Base-by-base conservation (phyloP, 1,139 yeast genomes). In the Saccharomycopsis hybrid region DNA sequence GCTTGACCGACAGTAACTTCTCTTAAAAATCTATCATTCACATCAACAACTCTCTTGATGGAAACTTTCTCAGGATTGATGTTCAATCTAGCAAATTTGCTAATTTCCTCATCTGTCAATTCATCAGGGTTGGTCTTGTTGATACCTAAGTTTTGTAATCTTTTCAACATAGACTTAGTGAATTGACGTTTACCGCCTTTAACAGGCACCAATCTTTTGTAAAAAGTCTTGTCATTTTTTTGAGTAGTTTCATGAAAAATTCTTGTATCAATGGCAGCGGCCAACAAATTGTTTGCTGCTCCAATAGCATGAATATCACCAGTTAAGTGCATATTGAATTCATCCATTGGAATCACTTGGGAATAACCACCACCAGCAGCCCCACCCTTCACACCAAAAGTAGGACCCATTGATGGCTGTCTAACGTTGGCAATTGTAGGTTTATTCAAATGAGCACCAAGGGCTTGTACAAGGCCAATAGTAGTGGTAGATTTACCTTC, bases 321-420 rank as follows among this genome's bases (percentile, higher is more conserved):
- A 47, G 92, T 85, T 57, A 85, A 72, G 65, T 85, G 92, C 83
- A 85, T 77, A 68, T 85, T 85, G 69, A 85, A 85, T 64, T 85
- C 92, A 64, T 85, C 94, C 92, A 85, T 85, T 48, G 94, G 94
- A 62, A 85, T 84, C 28, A 84, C 92, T 65, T 85, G 92, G 5
- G 94, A 76, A 62, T 83, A 84, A 49, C 92, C 92, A 63, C 92
- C 94, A 59, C 94, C 94, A 8, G 94, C 92, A 55, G 94, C 94
- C 65, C 92, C 92, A 63, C 94, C 94, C 66, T 85, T 85, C 52
- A 84, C 86, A 65, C 94, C 94, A 61, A 85, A 84, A 7, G 92
- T 85, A 49, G 94, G 94, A 27, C 94, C 94, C 90, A 84, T 83
- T 11, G 89, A 82, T 11, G 94, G 92, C 63, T 85, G 94, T 67